A percentile compares a stretch with the other conserved stretches of the same genome.
phyloP scores from a whole-genome alignment of 2,329 filamentous ascomycete species.

The Acrocalymma vagum region DNA sequence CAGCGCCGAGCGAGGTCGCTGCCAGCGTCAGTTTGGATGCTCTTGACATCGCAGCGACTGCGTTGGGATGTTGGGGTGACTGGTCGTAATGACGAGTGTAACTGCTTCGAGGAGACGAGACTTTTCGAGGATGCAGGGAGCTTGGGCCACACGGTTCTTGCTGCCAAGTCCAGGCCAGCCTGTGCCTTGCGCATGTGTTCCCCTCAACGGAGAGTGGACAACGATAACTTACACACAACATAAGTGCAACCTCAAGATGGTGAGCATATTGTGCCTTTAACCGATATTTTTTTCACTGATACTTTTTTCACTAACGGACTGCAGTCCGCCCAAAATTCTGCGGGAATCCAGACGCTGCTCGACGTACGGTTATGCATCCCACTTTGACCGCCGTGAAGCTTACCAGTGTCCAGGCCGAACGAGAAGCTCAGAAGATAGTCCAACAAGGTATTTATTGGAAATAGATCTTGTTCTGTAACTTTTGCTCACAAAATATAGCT shows the following conservation, averaged over 20 bases:
- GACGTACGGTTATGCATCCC: constrained; percentile 74
- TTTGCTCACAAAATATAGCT: constrained; percentile 60
- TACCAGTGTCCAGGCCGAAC: constrained; percentile 77
- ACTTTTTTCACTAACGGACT: constrained; percentile 30
- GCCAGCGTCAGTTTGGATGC: constrained; percentile 87
- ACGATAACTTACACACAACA: constrained; percentile 19
- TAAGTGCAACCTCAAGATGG: constrained; percentile 33
- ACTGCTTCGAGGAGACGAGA: constrained; percentile 13
- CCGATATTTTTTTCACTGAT: not conserved
- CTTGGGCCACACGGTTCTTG: constrained; percentile 35
- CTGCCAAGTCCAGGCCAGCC: constrained; percentile 28
- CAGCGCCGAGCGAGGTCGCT: constrained; percentile 78
- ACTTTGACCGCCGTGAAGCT: constrained; percentile 40
- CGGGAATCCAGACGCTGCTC: constrained; percentile 97
- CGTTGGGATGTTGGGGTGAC: constrained; percentile 5
- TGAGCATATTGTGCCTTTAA: constrained; percentile 7
- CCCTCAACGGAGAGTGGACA: constrained; percentile 26
- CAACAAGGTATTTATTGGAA: constrained; percentile 77
- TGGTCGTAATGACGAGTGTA: constrained; percentile 11
- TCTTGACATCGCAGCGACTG: constrained; percentile 75
- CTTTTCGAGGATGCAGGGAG: constrained; percentile 30
- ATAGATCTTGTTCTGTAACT: not conserved
- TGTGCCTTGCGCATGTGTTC: constrained; percentile 35
- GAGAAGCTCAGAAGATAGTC: constrained; percentile 98
- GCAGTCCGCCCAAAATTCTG: constrained; percentile 97